Percentiles rank a stretch among this genome's conserved stretches.
These are phyloP conservation scores for Fonsecaea pugnacius DNA, from an alignment of 2,329 filamentous ascomycete genomes.

Conservation along the genomic window DNA sequence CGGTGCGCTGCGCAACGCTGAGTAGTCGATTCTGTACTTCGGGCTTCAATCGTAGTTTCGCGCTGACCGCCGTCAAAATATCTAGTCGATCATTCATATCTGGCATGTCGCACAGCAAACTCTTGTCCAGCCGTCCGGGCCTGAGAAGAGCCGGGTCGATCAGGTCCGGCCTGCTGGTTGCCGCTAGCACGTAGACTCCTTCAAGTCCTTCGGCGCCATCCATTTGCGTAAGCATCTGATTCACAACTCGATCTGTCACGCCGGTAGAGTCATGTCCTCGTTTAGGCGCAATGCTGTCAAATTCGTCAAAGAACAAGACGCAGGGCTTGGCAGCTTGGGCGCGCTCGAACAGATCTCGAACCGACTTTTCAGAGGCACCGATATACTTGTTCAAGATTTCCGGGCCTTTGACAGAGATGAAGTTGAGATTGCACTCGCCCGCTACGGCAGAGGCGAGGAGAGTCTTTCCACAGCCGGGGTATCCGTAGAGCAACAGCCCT, in stretches of 20 bases:
- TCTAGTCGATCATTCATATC: constrained; percentile 78
- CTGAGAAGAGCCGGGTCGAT: constrained; percentile 93
- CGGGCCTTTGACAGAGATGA: constrained; percentile 96
- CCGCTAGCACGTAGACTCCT: constrained; percentile 94
- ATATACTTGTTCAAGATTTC: constrained; percentile 99
- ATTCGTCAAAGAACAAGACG: constrained; percentile 97
- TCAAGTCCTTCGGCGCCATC: constrained; percentile 94
- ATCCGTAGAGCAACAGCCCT: constrained; percentile 90
- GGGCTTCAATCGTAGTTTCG: constrained; percentile 74
- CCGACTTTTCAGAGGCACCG: constrained; percentile 92
- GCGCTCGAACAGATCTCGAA: constrained; percentile 91
- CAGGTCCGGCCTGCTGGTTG: constrained; percentile 88
- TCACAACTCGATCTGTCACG: constrained; percentile 98
- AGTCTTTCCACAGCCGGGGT: constrained; percentile 95
- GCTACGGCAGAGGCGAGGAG: constrained; percentile 95
- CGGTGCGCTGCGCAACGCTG: constrained; percentile 78
- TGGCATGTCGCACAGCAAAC: constrained; percentile 87
- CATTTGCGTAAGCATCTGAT: constrained; percentile 98
- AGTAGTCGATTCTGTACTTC: constrained; percentile 66
- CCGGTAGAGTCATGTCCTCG: constrained; percentile 95
- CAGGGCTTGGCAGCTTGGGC: constrained; percentile 89
- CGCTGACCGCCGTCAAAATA: constrained; percentile 82
- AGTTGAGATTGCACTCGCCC: constrained; percentile 95
- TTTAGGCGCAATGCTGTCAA: constrained; percentile 96
- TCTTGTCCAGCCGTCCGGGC: constrained; percentile 92